Conservation (phyloP, 2,329 filamentous ascomycete species). For the Tolypocladium sp. region DNA sequence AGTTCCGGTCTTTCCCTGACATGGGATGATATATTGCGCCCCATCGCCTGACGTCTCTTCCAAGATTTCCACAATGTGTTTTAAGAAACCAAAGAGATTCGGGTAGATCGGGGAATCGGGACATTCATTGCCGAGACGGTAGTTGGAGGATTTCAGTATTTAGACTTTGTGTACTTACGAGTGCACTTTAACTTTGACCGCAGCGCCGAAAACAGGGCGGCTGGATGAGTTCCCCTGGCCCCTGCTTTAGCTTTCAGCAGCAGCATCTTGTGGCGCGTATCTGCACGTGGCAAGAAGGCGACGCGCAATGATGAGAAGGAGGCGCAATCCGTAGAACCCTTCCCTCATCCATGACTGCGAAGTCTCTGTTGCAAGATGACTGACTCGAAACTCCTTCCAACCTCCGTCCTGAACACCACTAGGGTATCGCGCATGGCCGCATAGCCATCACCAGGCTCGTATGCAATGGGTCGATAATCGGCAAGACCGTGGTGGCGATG, state of each 20-base stretch:
- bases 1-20: not conserved
- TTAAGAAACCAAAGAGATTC: not conserved
- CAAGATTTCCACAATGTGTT: no score
- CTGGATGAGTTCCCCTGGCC: not conserved
- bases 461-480: not conserved
- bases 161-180: not conserved
- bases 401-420: not conserved
- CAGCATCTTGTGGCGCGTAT: not conserved
- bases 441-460: not conserved
- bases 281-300: not conserved
- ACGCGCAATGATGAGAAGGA: not conserved
- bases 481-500: not conserved
- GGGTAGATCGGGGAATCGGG: not conserved
- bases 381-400: not conserved
- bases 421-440: not conserved
- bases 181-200: not conserved
- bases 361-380: no score
- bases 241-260: not conserved
- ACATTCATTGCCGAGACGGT: not conserved
- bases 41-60: not conserved
- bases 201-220: not conserved
- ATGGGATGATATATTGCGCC: not conserved
- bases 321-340: not conserved
- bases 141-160: not conserved
- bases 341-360: no score